Conservation (phyloP, 2,329 filamentous ascomycete species). For the Sporothrix pallida region DNA sequence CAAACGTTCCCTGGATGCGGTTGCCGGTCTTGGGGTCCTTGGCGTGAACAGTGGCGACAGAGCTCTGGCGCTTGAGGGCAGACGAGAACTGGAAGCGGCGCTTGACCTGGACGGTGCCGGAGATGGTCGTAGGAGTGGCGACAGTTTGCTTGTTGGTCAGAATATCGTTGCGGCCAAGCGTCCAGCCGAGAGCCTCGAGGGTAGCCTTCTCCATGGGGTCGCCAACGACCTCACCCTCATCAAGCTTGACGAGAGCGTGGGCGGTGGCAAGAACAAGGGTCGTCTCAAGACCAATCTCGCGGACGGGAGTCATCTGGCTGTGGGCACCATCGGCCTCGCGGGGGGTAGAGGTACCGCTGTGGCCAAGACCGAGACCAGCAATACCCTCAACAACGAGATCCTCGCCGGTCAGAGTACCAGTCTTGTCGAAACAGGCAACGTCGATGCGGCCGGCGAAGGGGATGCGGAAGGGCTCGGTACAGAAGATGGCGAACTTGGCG, state of each 20-base stretch:
- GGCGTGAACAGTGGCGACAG: slow-evolving; percentile 80
- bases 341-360: slow-evolving; percentile 64
- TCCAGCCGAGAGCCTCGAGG: slow-evolving; percentile 86
- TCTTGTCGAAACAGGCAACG: slow-evolving; percentile 98
- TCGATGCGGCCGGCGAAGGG: slow-evolving; percentile 95
- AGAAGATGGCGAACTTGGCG: slow-evolving; percentile 96
- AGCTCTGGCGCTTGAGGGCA: slow-evolving; percentile 92
- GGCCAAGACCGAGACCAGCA: slow-evolving; percentile 79
- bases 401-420: slow-evolving; percentile 93
- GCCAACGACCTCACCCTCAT: slow-evolving; percentile 95
- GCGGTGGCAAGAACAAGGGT: slow-evolving; percentile 93
- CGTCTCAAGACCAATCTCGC: slow-evolving; percentile 76
- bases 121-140: slow-evolving; percentile 55
- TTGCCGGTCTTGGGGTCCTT: slow-evolving; percentile 74
- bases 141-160: slow-evolving; percentile 70
- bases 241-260: slow-evolving; percentile 92
- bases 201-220: slow-evolving; percentile 99
- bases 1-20: slow-evolving; percentile 84
- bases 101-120: slow-evolving; percentile 89
- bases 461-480: slow-evolving; percentile 97
- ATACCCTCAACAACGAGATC: slow-evolving; percentile 97
- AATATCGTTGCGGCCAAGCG: slow-evolving; percentile 84
- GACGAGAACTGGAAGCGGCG: slow-evolving; percentile 98
- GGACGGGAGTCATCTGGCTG: slow-evolving; percentile 74
- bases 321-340: slow-evolving; percentile 82